Evolutionary conservation across 306 rosid genomes (phyloP).

Genomic region (Cyamopsis tetragonoloba): DNA sequence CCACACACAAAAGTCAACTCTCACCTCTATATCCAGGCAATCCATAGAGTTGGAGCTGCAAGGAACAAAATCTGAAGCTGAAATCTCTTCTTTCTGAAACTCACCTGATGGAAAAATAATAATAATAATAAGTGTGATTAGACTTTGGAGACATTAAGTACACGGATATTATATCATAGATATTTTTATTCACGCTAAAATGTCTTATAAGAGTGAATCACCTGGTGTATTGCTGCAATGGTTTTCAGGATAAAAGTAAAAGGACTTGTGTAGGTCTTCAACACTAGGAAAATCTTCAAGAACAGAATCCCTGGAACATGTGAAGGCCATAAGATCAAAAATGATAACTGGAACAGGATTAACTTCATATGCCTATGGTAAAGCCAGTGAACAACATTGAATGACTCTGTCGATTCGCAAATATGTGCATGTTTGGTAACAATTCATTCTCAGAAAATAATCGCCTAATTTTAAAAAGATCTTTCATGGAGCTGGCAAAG

Average conservation of each 20-base stretch:
- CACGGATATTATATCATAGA: slow-evolving; percentile 15
- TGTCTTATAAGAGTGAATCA: slow-evolving; percentile 17
- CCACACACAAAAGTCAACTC: neutral
- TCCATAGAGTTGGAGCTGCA: slow-evolving; percentile 33
- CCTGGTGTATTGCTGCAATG: slow-evolving; percentile 29
- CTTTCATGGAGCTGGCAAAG: too few species aligned
- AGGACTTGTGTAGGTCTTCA: slow-evolving; percentile 37
- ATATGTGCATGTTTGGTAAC: too few species aligned
- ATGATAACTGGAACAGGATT: neutral
- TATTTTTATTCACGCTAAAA: slow-evolving; percentile 12
- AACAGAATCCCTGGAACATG: slow-evolving; percentile 58
- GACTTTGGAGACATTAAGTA: slow-evolving; percentile 31
- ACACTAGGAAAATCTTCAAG: slow-evolving; percentile 48
- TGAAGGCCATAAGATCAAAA: slow-evolving; percentile 22
- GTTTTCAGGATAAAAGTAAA: slow-evolving; percentile 44
- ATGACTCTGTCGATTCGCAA: slow-evolving; percentile 29
- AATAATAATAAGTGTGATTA: too few species aligned
- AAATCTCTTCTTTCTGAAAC: slow-evolving; percentile 29
- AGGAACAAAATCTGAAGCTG: slow-evolving; percentile 29
- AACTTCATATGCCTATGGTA: slow-evolving; percentile 21
- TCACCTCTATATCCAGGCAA: slow-evolving; percentile 42
- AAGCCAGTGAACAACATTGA: slow-evolving; percentile 46
- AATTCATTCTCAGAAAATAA: too few species aligned
- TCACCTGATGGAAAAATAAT: slow-evolving; percentile 36
- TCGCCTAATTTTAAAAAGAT: too few species aligned